Conservation (phyloP, 169 alveolate species). For the Cryptosporidium ryanae region DNA sequence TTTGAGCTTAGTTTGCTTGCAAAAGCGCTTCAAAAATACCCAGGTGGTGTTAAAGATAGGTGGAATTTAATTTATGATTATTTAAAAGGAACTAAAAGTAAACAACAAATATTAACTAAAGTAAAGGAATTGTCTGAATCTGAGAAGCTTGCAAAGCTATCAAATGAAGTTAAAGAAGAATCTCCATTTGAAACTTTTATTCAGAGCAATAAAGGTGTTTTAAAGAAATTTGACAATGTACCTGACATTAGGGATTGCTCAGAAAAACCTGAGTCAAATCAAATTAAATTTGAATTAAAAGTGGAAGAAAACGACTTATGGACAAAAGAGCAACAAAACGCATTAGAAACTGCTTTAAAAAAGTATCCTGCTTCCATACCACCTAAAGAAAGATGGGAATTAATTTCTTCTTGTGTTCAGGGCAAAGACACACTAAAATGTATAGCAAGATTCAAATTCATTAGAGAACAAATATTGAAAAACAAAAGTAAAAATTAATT, state of each 20-base stretch:
- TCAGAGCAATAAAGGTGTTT: conserved; percentile 78
- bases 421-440: conserved; percentile 83
- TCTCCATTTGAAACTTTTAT: conserved; percentile 78
- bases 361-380: conserved; percentile 84
- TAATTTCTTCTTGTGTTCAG: conserved; percentile 83
- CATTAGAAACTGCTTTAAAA: conserved; percentile 83
- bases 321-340: conserved; percentile 84
- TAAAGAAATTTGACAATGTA: conserved; percentile 77
- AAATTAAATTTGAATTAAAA: not conserved
- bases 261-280: not conserved
- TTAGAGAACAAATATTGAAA: conserved; percentile 55
- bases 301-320: conserved; percentile 75
- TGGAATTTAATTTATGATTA: conserved; percentile 90
- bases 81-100: conserved; percentile 86
- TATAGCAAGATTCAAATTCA: conserved; percentile 78
- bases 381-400: conserved; percentile 85
- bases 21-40: conserved; percentile 89
- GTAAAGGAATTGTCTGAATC: conserved; percentile 85
- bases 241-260: conserved; percentile 76
- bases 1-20: conserved; percentile 88
- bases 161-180: conserved; percentile 77
- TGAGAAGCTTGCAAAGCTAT: conserved; percentile 78
- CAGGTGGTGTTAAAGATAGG: conserved; percentile 90
- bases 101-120: conserved; percentile 87
- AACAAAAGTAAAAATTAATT: conserved; percentile 2